Evolutionary conservation across 257 asterid genomes (phyloP).

Genomic region (Coffea eugenioides): DNA sequence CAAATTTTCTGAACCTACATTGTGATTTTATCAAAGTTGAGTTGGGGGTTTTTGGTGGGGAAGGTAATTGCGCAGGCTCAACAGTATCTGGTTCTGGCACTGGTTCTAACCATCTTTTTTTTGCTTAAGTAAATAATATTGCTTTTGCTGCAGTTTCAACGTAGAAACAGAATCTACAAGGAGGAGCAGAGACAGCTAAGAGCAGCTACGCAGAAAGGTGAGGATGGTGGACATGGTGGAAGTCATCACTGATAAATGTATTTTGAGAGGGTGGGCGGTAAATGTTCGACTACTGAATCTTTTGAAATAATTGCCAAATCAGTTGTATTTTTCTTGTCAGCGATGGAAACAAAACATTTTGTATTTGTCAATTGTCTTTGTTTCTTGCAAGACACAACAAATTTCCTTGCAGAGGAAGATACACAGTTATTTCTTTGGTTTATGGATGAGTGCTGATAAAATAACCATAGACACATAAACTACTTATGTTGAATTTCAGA

Average conservation of each 20-base stretch:
- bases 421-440: background rate
- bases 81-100: too few species aligned
- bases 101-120: background rate
- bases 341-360: background rate
- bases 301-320: conserved; percentile 23
- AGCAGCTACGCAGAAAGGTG: conserved; percentile 69
- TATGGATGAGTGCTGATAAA: background rate
- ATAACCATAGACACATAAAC: too few species aligned
- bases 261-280: conserved; percentile 3
- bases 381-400: conserved; percentile 3
- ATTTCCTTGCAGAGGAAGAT: background rate
- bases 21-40: too few species aligned
- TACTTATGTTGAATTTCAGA: background rate
- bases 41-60: too few species aligned
- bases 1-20: too few species aligned
- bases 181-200: conserved; percentile 97
- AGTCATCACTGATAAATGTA: conserved; percentile 50
- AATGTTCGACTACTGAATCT: conserved; percentile 6
- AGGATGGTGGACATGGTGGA: conserved; percentile 56
- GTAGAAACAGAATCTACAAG: conserved; percentile 92
- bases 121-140: background rate
- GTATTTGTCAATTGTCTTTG: conserved; percentile 3
- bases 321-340: conserved; percentile 14
- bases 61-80: too few species aligned
- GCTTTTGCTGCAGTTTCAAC: conserved; percentile 60